A percentile compares a stretch with the other conserved stretches of the same genome.
Evolutionary conservation across 2,329 filamentous ascomycete species (phyloP).

Genomic region (Aspergillus arachidicola): DNA sequence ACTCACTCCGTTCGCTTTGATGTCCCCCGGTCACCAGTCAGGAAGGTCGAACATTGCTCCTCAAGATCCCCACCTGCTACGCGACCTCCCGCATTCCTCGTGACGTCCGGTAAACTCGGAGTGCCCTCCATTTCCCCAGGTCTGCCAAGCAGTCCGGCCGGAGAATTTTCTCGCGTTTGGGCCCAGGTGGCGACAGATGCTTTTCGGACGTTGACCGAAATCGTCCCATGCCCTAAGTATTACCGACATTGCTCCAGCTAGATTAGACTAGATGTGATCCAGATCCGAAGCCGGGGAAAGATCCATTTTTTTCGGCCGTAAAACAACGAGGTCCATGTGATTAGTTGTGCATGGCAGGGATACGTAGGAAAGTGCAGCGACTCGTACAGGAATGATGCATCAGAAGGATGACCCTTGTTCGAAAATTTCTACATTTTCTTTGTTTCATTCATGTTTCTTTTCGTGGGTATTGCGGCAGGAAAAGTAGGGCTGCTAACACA

Average conservation of each 20-base stretch:
- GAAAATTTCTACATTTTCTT: background rate
- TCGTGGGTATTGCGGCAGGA: background rate
- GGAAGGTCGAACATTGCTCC: background rate
- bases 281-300: background rate
- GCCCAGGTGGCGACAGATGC: slow-evolving; percentile 1
- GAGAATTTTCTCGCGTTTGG: background rate
- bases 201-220: slow-evolving; percentile 10
- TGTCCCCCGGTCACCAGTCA: background rate
- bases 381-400: background rate
- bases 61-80: background rate
- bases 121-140: slow-evolving; percentile 8
- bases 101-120: slow-evolving; percentile 1
- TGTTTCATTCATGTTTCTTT: background rate
- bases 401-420: background rate
- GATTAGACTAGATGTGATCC: background rate
- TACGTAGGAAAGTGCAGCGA: background rate
- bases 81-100: slow-evolving; percentile 2
- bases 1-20: background rate
- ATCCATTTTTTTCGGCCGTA: background rate
- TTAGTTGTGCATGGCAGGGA: background rate
- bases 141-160: background rate
- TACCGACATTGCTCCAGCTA: background rate
- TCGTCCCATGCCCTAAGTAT: background rate
- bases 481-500: background rate
- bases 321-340: background rate